Evolutionary conservation across 495 filamentous ascomycete species (phyloP).

Genomic region (Bathelium albidoporum): DNA sequence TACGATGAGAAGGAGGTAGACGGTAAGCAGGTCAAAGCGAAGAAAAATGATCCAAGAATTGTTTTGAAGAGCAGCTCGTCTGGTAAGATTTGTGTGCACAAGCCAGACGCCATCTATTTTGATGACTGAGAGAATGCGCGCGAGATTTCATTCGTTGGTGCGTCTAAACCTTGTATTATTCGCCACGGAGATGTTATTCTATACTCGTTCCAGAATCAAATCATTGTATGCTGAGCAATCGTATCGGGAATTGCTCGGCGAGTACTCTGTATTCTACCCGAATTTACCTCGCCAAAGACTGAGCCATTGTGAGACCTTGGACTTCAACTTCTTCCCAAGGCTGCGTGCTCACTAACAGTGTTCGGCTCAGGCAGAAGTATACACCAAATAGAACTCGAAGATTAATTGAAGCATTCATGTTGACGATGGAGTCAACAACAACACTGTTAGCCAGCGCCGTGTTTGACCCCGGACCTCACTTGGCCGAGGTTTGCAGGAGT

Average conservation of each 20-base stretch:
- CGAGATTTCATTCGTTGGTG: not conserved
- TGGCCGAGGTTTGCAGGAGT: not conserved
- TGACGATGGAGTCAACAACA: not conserved
- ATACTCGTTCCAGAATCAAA: no score
- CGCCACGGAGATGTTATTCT: no score
- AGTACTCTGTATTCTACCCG: no score
- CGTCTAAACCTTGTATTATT: no score
- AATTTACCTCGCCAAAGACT: no score
- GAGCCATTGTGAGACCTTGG: no score
- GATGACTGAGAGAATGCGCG: constrained; percentile 15
- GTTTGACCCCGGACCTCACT: not conserved
- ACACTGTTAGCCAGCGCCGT: not conserved
- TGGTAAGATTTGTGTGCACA: constrained; percentile 29
- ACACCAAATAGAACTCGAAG: not conserved
- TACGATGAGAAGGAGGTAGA: constrained; percentile 25
- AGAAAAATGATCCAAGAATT: constrained; percentile 27
- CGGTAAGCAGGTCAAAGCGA: constrained; percentile 27
- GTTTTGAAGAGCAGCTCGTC: constrained; percentile 25
- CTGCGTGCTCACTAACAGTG: no score
- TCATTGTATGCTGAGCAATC: no score
- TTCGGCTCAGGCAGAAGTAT: no score
- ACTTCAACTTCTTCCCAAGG: no score
- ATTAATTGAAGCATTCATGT: not conserved
- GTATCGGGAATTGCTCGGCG: no score
- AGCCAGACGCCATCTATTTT: constrained; percentile 30